Conservation (phyloP, 257 asterid species). For the Schizonepeta tenuifolia region DNA sequence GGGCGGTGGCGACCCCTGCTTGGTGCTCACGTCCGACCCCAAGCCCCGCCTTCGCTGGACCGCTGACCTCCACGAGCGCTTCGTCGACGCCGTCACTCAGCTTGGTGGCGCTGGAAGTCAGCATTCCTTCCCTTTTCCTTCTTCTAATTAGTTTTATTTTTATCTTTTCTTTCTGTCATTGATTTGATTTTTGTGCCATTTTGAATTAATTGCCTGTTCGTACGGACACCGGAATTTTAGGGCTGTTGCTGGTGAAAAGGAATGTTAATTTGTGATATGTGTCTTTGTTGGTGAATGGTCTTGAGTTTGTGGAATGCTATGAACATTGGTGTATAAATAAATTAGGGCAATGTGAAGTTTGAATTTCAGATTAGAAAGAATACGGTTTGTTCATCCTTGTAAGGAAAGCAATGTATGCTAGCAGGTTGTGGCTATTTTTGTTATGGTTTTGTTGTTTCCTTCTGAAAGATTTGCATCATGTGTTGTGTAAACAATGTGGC, state of each 20-base stretch:
- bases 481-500: neutral
- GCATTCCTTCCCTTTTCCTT: constrained; percentile 35
- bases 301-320: constrained; percentile 10
- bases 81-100: constrained; percentile 82
- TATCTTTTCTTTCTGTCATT: neutral
- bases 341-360: constrained; percentile 17
- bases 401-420: neutral
- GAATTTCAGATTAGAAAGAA: constrained; percentile 14
- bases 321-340: neutral
- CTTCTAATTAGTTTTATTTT: neutral
- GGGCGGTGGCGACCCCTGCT: constrained; percentile 58
- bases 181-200: neutral
- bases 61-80: constrained; percentile 80
- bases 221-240: neutral
- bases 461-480: constrained; percentile 10
- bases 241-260: neutral
- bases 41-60: constrained; percentile 90
- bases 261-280: neutral
- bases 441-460: constrained; percentile 16
- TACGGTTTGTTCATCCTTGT: neutral
- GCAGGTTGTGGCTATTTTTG: neutral
- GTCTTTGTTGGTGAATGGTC: neutral
- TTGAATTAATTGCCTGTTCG: constrained; percentile 11
- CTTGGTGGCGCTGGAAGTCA: constrained; percentile 82
- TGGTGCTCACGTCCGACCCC: constrained; percentile 77